Conservation (phyloP, 768 basidiomycete genomes). For the Galerina marginata region DNA sequence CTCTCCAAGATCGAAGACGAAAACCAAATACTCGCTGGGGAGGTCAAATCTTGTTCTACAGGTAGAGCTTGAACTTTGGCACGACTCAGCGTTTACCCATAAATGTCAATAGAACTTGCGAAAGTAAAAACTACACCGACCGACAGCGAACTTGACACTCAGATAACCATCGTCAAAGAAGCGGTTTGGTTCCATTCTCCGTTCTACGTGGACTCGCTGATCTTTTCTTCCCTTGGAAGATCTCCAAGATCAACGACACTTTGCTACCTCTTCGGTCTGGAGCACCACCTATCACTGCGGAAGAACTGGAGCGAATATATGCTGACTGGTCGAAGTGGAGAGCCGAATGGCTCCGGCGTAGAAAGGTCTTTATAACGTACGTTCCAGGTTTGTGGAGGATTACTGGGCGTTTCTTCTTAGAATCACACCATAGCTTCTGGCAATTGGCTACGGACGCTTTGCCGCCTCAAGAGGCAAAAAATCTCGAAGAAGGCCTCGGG, state of each 20-base stretch:
- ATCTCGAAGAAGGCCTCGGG: conserved; percentile 80
- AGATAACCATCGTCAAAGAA: conserved; percentile 54
- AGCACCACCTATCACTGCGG: conserved; percentile 67
- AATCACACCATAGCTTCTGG: conserved; percentile 65
- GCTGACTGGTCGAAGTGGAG: conserved; percentile 82
- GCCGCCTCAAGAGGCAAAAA: conserved; percentile 64
- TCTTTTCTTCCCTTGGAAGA: conserved; percentile 39
- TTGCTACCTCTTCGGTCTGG: conserved; percentile 73
- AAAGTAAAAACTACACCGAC: conserved; percentile 72
- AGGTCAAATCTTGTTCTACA: conserved; percentile 53
- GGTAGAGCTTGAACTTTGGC: conserved; percentile 37
- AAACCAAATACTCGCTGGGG: conserved; percentile 55
- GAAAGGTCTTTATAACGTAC: conserved; percentile 78
- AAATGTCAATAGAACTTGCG: conserved; percentile 56
- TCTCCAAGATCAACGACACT: conserved; percentile 50
- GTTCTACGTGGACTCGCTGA: conserved; percentile 13
- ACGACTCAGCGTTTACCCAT: conserved; percentile 10
- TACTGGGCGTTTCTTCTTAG: not conserved
- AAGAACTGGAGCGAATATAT: conserved; percentile 73
- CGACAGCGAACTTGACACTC: conserved; percentile 63
- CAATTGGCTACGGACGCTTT: conserved; percentile 70
- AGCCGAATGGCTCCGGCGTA: conserved; percentile 77
- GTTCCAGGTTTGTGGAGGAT: conserved; percentile 27
- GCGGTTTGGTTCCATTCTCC: conserved; percentile 47
- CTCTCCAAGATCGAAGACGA: conserved; percentile 61